Evolutionary conservation across 2,329 filamentous ascomycete genomes (phyloP).

Genomic region (Alternaria dauci): DNA sequence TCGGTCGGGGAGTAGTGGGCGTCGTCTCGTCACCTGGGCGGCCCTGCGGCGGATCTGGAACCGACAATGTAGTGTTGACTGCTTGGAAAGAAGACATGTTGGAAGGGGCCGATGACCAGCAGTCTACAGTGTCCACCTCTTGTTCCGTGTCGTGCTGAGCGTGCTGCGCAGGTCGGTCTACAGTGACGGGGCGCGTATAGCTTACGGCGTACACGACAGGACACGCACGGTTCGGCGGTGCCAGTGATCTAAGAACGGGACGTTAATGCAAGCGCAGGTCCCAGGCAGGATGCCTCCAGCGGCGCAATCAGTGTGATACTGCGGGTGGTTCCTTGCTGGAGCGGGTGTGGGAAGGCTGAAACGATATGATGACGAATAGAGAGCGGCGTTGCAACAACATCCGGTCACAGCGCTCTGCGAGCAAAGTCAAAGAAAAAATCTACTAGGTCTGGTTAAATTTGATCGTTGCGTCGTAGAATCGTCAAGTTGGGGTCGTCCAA

Average conservation of each 20-base stretch:
- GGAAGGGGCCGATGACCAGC: slow-evolving; percentile 11
- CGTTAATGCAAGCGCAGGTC: slow-evolving; percentile 14
- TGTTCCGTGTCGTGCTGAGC: slow-evolving; percentile 14
- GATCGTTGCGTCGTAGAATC: slow-evolving; percentile 29
- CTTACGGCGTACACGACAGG: slow-evolving; percentile 9
- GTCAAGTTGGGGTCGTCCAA: slow-evolving; percentile 20
- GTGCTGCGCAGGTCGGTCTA: slow-evolving; percentile 20
- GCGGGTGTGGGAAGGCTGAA: slow-evolving; percentile 48
- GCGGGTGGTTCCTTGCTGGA: slow-evolving; percentile 31
- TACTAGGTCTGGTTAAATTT: slow-evolving; percentile 5
- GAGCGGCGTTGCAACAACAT: slow-evolving; percentile 48
- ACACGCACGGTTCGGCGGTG: slow-evolving; percentile 6
- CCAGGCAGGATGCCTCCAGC: slow-evolving; percentile 10
- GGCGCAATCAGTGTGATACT: slow-evolving; percentile 25
- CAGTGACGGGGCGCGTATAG: slow-evolving; percentile 13
- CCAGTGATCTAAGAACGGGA: slow-evolving; percentile 9
- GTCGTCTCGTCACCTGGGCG: slow-evolving; percentile 62
- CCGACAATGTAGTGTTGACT: slow-evolving; percentile 65
- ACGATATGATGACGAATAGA: slow-evolving; percentile 48
- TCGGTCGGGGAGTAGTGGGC: slow-evolving; percentile 64
- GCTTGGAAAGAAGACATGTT: slow-evolving; percentile 67
- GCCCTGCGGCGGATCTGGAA: slow-evolving; percentile 53
- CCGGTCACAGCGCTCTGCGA: slow-evolving; percentile 35
- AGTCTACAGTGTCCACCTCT: slow-evolving; percentile 11
- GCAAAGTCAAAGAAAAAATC: slow-evolving; percentile 16